A percentile compares a stretch with the other conserved stretches of the same genome.
Conservation (phyloP, 1,284 basidiomycete species). For the Coriolopsis trogii region DNA sequence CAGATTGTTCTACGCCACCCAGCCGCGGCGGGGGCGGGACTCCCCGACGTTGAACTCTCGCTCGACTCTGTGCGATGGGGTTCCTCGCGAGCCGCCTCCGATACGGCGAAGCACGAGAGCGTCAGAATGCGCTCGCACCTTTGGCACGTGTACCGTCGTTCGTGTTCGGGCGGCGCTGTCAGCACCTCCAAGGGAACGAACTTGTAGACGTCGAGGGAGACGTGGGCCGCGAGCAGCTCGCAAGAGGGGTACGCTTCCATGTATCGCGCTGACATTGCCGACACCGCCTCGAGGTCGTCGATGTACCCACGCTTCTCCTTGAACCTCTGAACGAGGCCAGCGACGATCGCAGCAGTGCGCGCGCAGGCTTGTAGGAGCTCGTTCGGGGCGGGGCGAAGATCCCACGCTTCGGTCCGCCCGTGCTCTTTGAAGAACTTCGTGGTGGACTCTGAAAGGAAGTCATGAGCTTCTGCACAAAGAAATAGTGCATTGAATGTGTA, state of each 20-base stretch:
- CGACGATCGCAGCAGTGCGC: conserved; percentile 44
- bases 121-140: conserved; percentile 3
- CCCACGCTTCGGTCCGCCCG: conserved; percentile 37
- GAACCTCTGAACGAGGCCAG: conserved; percentile 40
- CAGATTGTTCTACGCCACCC: neutral
- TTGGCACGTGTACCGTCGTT: neutral
- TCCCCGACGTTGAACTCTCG: neutral
- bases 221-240: neutral
- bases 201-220: neutral
- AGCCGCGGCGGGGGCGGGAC: neutral
- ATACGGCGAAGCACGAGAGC: neutral
- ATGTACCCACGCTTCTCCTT: conserved; percentile 1
- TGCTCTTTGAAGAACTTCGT: conserved; percentile 42
- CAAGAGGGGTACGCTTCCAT: conserved; percentile 1
- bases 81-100: neutral
- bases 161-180: neutral
- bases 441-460: too few species aligned
- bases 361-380: conserved; percentile 44
- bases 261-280: conserved; percentile 6
- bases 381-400: conserved; percentile 37
- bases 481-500: too few species aligned
- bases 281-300: conserved; percentile 29
- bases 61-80: too few species aligned
- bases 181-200: conserved; percentile 1
- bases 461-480: too few species aligned